phyloP scores from a whole-genome alignment of 495 filamentous ascomycete genomes.

The Aspergillus baeticus region DNA sequence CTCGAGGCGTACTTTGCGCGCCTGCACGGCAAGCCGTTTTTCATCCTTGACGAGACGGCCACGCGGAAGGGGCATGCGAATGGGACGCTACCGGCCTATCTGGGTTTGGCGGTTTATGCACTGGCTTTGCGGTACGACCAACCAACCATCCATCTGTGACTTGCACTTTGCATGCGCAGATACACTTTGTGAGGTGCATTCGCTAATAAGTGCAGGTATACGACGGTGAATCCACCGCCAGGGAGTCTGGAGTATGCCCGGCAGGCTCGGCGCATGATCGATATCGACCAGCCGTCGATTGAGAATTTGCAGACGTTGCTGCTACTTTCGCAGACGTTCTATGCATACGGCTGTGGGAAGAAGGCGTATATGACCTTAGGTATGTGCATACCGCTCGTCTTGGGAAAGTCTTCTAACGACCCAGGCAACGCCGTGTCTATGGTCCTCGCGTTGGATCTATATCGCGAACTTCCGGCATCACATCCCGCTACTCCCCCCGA shows the following conservation, averaged over 20 bases:
- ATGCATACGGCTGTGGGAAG: slow-evolving; percentile 75
- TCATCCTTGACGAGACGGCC: slow-evolving; percentile 70
- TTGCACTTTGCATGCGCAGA: too few species aligned
- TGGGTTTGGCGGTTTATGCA: slow-evolving; percentile 72
- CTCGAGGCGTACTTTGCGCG: slow-evolving; percentile 75
- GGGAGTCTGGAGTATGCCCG: slow-evolving; percentile 64
- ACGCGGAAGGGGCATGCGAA: slow-evolving; percentile 65
- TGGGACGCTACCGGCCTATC: slow-evolving; percentile 61
- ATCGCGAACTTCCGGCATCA: slow-evolving; percentile 64
- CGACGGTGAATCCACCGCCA: slow-evolving; percentile 22
- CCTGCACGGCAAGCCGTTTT: slow-evolving; percentile 75
- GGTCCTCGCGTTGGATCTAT: slow-evolving; percentile 74
- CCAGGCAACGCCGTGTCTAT: slow-evolving; percentile 76
- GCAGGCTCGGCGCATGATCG: slow-evolving; percentile 64
- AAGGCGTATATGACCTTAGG: slow-evolving; percentile 82
- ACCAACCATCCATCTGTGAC: too few species aligned
- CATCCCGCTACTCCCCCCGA: slow-evolving; percentile 58
- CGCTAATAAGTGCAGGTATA: slow-evolving; percentile 54
- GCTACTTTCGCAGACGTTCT: slow-evolving; percentile 72
- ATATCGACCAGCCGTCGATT: slow-evolving; percentile 75
- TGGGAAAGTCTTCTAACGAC: background rate
- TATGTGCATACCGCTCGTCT: slow-evolving; percentile 34
- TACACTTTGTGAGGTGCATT: too few species aligned
- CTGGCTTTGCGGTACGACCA: slow-evolving; percentile 62
- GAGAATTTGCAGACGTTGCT: slow-evolving; percentile 73